These are phyloP conservation scores for Solanum rostratum DNA, from an alignment of 257 asterid genomes.

Conservation along the genomic window DNA sequence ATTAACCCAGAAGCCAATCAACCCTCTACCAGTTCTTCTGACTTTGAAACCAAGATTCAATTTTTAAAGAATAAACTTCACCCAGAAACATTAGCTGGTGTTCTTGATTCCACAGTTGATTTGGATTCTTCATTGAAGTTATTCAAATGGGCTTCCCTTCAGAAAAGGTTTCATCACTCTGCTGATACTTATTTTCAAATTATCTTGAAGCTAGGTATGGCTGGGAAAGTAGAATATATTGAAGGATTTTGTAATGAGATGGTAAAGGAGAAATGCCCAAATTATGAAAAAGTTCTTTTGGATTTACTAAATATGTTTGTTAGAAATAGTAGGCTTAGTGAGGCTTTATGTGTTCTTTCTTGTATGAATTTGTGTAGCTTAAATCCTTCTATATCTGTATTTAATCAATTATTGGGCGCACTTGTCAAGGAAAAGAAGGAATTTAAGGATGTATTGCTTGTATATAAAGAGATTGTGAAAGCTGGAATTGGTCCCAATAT, in stretches of 20 bases:
- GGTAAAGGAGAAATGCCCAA: conserved; percentile 45
- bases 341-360: conserved; percentile 58
- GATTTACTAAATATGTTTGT: conserved; percentile 44
- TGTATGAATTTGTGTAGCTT: conserved; percentile 39
- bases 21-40: conserved; percentile 20
- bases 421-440: conserved; percentile 44
- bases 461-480: conserved; percentile 78
- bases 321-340: conserved; percentile 35
- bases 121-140: conserved; percentile 52
- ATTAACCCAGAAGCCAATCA: conserved; percentile 29
- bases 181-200: conserved; percentile 47
- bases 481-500: conserved; percentile 54
- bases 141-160: conserved; percentile 81
- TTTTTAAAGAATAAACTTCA: conserved; percentile 37
- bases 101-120: conserved; percentile 50
- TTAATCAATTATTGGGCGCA: conserved; percentile 47
- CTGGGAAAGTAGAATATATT: conserved; percentile 60
- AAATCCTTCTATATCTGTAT: conserved; percentile 35
- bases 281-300: conserved; percentile 40
- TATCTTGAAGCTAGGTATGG: conserved; percentile 68
- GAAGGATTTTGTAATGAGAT: conserved; percentile 63
- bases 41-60: conserved; percentile 42
- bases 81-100: conserved; percentile 41
- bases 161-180: conserved; percentile 42
- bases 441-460: conserved; percentile 70